A percentile compares a stretch with the other conserved stretches of the same genome.
These are phyloP conservation scores for Erodium trifolium DNA, from an alignment of 441 rosid species.

Conservation along the genomic window DNA sequence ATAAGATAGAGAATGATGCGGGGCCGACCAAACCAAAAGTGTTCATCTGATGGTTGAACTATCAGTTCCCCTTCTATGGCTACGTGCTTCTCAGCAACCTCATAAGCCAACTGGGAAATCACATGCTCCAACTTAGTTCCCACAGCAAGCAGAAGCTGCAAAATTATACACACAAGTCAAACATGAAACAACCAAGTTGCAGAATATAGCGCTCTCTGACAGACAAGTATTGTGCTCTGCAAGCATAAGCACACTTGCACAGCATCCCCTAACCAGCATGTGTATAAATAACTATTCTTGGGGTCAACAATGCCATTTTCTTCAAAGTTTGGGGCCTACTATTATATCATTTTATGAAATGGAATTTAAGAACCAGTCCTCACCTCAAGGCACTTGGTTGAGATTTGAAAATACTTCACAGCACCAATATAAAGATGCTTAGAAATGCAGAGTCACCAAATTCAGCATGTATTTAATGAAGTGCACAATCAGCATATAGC, in stretches of 20 bases:
- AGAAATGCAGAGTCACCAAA: neutral
- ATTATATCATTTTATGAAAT: neutral
- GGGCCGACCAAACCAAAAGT: constrained; percentile 70
- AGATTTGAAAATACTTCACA: neutral
- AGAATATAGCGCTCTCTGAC: too few species aligned
- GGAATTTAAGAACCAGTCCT: neutral
- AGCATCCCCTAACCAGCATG: too few species aligned
- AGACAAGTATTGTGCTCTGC: too few species aligned
- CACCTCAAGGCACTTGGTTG: neutral
- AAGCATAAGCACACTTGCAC: too few species aligned
- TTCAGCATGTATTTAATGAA: neutral
- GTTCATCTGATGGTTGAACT: constrained; percentile 42
- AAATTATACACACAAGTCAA: neutral
- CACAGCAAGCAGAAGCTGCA: constrained; percentile 70
- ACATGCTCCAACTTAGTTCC: constrained; percentile 81
- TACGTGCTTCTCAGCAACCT: constrained; percentile 51
- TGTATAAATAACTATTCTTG: too few species aligned
- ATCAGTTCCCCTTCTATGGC: constrained; percentile 39
- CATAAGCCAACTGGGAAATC: constrained; percentile 63
- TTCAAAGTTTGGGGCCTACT: neutral
- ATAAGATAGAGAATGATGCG: constrained; percentile 50
- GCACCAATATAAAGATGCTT: neutral
- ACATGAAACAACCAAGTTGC: neutral
- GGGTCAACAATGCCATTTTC: neutral
- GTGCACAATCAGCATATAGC: neutral